A percentile compares a stretch with the other conserved stretches of the same genome.
Evolutionary conservation across 306 rosid genomes (phyloP).

Genomic region (Fragaria ananassa): DNA sequence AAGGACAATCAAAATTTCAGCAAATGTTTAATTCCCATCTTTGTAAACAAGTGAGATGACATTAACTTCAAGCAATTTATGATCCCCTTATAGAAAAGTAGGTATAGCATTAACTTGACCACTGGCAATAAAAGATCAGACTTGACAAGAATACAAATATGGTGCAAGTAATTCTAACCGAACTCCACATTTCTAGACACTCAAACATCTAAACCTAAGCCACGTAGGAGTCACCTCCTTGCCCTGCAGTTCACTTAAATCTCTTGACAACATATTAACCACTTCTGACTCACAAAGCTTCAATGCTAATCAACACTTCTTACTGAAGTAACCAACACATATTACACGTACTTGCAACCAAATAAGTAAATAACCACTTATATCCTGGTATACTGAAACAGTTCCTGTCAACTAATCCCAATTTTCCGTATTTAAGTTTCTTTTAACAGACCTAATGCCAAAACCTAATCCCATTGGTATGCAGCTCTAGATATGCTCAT

Average conservation of each 20-base stretch:
- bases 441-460: neutral
- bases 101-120: neutral
- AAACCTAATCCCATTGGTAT: neutral
- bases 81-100: neutral
- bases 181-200: neutral
- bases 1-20: neutral
- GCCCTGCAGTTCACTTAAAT: neutral
- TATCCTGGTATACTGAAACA: neutral
- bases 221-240: neutral
- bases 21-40: neutral
- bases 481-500: neutral
- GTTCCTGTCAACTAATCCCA: neutral
- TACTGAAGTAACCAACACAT: neutral
- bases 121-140: neutral
- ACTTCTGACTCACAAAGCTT: neutral
- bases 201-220: neutral
- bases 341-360: neutral
- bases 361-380: neutral
- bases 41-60: neutral
- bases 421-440: neutral
- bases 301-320: neutral
- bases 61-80: neutral
- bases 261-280: neutral
- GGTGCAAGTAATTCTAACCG: neutral
- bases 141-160: neutral